Evolutionary conservation across 176 grass and related monocot genomes (phyloP).

Genomic region (Saccharum spontaneum): DNA sequence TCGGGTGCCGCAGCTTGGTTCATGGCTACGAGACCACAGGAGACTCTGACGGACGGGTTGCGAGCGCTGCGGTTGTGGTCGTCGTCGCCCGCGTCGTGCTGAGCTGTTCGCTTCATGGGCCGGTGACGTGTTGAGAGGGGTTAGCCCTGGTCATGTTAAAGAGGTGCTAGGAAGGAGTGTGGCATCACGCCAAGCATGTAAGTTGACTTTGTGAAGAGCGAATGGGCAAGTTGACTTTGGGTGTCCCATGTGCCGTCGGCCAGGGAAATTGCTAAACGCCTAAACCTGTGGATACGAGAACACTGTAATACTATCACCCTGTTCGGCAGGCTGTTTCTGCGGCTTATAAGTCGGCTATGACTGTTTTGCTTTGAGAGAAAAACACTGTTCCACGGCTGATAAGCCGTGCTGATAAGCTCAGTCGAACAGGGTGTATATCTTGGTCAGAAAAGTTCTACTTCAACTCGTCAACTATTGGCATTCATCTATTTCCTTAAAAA

Average conservation of each 20-base stretch:
- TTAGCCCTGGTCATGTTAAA: neutral
- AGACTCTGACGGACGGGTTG: neutral
- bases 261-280: no score
- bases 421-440: no score
- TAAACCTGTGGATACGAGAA: no score
- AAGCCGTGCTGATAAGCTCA: no score
- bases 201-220: neutral
- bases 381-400: no score
- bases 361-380: no score
- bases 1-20: neutral
- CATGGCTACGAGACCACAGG: neutral
- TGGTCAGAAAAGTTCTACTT: no score
- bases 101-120: conserved; percentile 8
- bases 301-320: no score
- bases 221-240: neutral
- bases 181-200: neutral
- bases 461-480: no score
- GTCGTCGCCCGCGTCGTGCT: neutral
- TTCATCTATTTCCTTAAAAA: no score
- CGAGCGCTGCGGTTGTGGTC: neutral
- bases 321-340: no score
- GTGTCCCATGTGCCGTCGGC: neutral
- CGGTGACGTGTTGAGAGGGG: neutral
- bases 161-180: neutral
- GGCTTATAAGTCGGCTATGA: no score